Conservation (phyloP, 2,329 filamentous ascomycete species). For the Drechslerella stenobrocha region DNA sequence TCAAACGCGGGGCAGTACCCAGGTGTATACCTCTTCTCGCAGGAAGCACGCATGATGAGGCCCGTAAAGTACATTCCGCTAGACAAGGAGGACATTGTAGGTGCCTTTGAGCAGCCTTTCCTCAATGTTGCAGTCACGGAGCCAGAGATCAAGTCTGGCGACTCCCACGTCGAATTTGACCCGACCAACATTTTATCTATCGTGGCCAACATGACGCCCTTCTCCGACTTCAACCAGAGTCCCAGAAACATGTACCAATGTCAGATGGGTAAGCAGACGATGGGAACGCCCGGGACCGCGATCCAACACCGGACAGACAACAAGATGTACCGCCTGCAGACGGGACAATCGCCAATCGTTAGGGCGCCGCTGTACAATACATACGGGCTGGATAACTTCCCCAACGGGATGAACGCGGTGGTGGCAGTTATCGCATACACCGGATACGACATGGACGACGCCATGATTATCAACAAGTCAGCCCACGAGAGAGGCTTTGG, state of each 20-base stretch:
- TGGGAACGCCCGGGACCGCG: slow-evolving; percentile 91
- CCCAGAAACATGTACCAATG: slow-evolving; percentile 99
- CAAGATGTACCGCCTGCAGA: slow-evolving; percentile 92
- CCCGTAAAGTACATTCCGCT: slow-evolving; percentile 90
- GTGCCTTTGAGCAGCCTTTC: slow-evolving; percentile 93
- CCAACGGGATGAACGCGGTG: slow-evolving; percentile 91
- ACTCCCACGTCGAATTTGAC: slow-evolving; percentile 89
- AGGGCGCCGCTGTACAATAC: slow-evolving; percentile 90
- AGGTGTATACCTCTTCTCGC: slow-evolving; percentile 89
- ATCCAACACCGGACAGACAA: slow-evolving; percentile 89
- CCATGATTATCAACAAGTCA: slow-evolving; percentile 99
- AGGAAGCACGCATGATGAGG: slow-evolving; percentile 81
- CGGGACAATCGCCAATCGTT: slow-evolving; percentile 92
- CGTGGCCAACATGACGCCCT: slow-evolving; percentile 96
- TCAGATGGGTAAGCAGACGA: slow-evolving; percentile 99
- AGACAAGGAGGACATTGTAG: slow-evolving; percentile 82
- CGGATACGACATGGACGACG: slow-evolving; percentile 99
- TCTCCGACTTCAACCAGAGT: slow-evolving; percentile 98
- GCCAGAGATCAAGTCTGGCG: slow-evolving; percentile 80
- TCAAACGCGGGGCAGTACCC: slow-evolving; percentile 93
- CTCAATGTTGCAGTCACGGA: slow-evolving; percentile 97
- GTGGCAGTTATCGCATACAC: slow-evolving; percentile 99
- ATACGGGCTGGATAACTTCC: slow-evolving; percentile 97
- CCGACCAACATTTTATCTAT: slow-evolving; percentile 98
- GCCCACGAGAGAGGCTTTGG: slow-evolving; percentile 94